A percentile compares a stretch with the other conserved stretches of the same genome.
These are phyloP conservation scores for Thelonectria blattea DNA, from an alignment of 2,329 filamentous ascomycete genomes.

Conservation along the genomic window DNA sequence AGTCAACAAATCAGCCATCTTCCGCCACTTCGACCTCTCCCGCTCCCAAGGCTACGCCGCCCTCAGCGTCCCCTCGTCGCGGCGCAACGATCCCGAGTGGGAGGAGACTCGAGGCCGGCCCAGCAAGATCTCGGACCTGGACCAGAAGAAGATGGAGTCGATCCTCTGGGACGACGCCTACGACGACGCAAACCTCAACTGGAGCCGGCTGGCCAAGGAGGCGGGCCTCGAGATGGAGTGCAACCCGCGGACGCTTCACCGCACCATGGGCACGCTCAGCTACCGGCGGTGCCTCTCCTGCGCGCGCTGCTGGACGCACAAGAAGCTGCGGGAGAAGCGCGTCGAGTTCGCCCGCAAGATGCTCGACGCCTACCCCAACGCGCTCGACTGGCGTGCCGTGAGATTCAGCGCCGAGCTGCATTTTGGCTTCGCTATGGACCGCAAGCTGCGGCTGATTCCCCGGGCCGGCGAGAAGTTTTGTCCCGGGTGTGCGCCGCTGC, in stretches of 20 bases:
- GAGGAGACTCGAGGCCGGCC: slow-evolving; percentile 47
- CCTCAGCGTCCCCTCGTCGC: slow-evolving; percentile 41
- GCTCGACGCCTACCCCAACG: slow-evolving; percentile 42
- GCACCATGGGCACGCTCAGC: slow-evolving; percentile 46
- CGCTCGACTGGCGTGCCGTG: slow-evolving; percentile 42
- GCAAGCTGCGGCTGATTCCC: slow-evolving; percentile 44
- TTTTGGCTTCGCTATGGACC: slow-evolving; percentile 48
- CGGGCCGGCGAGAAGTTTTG: slow-evolving; percentile 44
- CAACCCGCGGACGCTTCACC: slow-evolving; percentile 45
- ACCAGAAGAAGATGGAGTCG: slow-evolving; percentile 46
- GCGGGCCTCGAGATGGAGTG: slow-evolving; percentile 42
- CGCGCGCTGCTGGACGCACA: slow-evolving; percentile 39
- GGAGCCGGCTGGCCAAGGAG: slow-evolving; percentile 42
- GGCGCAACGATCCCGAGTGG: slow-evolving; percentile 47
- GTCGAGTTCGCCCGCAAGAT: slow-evolving; percentile 43
- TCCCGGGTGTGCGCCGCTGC: slow-evolving; percentile 33
- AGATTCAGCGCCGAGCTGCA: slow-evolving; percentile 47
- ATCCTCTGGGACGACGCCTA: slow-evolving; percentile 47
- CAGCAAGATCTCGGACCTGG: slow-evolving; percentile 43
- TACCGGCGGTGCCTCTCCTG: slow-evolving; percentile 46
- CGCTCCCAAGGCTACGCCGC: slow-evolving; percentile 48
- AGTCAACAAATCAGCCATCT: slow-evolving; percentile 49
- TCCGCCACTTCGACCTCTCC: slow-evolving; percentile 47
- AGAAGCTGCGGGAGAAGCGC: slow-evolving; percentile 42
- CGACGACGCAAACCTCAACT: slow-evolving; percentile 42